phyloP scores from a whole-genome alignment of 345 rosid species.

The Gossypium ekmanianum region DNA sequence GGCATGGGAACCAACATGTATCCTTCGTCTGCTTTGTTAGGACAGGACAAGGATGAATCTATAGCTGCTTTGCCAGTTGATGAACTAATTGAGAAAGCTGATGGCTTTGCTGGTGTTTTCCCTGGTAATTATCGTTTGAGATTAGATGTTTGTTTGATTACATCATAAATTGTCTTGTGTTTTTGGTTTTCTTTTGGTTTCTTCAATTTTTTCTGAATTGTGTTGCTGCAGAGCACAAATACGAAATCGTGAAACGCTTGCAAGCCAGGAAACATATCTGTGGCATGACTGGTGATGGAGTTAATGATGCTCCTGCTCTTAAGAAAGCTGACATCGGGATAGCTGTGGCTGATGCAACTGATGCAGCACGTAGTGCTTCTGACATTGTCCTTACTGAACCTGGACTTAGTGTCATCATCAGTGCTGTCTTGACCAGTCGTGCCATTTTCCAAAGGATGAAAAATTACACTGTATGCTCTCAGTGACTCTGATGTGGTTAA shows the following conservation, averaged over 20 bases:
- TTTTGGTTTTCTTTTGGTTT: constrained; percentile 9
- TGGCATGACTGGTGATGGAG: constrained; percentile 99
- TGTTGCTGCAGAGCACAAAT: constrained; percentile 75
- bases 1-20: constrained; percentile 99
- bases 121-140: constrained; percentile 54
- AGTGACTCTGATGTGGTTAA: not conserved
- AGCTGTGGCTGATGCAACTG: constrained; percentile 99
- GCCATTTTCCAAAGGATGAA: constrained; percentile 99
- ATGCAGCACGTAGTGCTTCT: constrained; percentile 97
- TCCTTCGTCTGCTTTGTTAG: constrained; percentile 90
- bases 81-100: constrained; percentile 96
- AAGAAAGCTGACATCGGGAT: constrained; percentile 99
- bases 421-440: constrained; percentile 95
- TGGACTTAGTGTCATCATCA: constrained; percentile 96
- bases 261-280: constrained; percentile 98
- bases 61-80: constrained; percentile 86
- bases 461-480: constrained; percentile 72
- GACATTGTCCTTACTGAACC: constrained; percentile 97
- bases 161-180: not conserved
- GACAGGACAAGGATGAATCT: constrained; percentile 93
- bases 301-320: constrained; percentile 98
- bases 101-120: constrained; percentile 99
- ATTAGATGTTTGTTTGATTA: constrained; percentile 2
- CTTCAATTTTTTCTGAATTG: not conserved
- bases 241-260: constrained; percentile 90